Conservation (phyloP, 2,329 filamentous ascomycete species). For the Leptographium wingfieldii region DNA sequence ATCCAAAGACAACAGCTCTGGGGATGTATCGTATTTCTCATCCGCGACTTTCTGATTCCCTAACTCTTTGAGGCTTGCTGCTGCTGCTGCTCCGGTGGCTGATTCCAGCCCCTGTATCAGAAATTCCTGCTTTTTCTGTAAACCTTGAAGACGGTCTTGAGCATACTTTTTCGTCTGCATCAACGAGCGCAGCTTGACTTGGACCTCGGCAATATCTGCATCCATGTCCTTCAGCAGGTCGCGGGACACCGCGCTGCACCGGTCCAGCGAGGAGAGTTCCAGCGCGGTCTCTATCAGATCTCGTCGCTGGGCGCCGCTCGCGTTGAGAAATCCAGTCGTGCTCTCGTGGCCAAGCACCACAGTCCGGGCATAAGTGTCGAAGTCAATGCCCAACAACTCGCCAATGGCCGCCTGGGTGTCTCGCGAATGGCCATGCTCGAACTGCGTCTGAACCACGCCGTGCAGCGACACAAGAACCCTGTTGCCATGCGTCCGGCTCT, state of each 20-base stretch:
- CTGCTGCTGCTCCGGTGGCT: not conserved
- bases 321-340: slow-evolving; percentile 19
- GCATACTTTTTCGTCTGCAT: not conserved
- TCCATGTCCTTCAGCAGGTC: not conserved
- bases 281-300: slow-evolving; percentile 19
- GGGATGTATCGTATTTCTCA: not conserved
- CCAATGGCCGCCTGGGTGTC: slow-evolving; percentile 18
- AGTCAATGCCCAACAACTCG: slow-evolving; percentile 19
- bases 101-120: not conserved
- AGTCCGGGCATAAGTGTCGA: slow-evolving; percentile 19
- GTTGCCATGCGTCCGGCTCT: slow-evolving; percentile 15
- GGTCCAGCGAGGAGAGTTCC: slow-evolving; percentile 16
- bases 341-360: slow-evolving; percentile 21
- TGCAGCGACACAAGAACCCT: slow-evolving; percentile 17
- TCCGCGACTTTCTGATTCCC: not conserved
- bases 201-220: not conserved
- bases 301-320: slow-evolving; percentile 15
- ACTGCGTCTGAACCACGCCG: slow-evolving; percentile 16
- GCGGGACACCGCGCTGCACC: slow-evolving; percentile 6
- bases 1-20: no score
- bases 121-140: not conserved
- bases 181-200: not conserved
- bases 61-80: not conserved
- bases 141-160: not conserved
- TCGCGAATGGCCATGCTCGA: slow-evolving; percentile 15